Evolutionary conservation across 208 protist species (phyloP).

Genomic region (Leishmania braziliensis): DNA sequence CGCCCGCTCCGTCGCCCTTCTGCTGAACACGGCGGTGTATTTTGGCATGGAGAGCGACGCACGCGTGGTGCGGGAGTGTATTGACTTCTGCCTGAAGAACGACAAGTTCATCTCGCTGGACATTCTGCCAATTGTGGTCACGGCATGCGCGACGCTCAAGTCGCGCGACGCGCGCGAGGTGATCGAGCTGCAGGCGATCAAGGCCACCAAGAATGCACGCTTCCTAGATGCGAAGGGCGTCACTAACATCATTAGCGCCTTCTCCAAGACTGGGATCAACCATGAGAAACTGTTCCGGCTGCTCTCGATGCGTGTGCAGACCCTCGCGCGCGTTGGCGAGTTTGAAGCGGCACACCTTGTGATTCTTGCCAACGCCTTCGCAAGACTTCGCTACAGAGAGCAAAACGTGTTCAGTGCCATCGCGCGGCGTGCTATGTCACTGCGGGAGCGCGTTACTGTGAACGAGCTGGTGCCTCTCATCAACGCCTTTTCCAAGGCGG

Average conservation of each 20-base stretch:
- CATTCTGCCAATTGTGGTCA: conserved; percentile 86
- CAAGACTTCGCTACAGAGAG: conserved; percentile 78
- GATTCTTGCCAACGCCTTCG: conserved; percentile 84
- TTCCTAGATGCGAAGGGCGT: conserved; percentile 89
- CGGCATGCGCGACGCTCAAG: conserved; percentile 89
- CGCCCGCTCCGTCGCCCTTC: conserved; percentile 80
- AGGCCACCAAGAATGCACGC: conserved; percentile 81
- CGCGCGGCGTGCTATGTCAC: conserved; percentile 81
- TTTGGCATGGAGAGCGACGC: conserved; percentile 94
- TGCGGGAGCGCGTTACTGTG: conserved; percentile 90
- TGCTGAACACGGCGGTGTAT: conserved; percentile 93
- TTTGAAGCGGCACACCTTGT: conserved; percentile 90
- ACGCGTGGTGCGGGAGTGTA: conserved; percentile 89
- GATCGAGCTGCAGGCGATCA: conserved; percentile 91
- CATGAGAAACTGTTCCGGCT: conserved; percentile 83
- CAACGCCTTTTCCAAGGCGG: conserved; percentile 81
- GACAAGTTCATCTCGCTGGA: conserved; percentile 89
- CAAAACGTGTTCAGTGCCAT: conserved; percentile 85
- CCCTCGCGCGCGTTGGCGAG: conserved; percentile 85
- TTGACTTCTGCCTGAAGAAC: conserved; percentile 91
- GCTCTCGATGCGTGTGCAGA: conserved; percentile 86
- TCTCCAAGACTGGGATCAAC: conserved; percentile 88
- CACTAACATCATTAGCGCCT: conserved; percentile 87
- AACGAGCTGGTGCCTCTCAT: conserved; percentile 90
- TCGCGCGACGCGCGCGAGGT: conserved; percentile 91